Evolutionary conservation across 2,329 filamentous ascomycete species (phyloP).

Genomic region (Byssochlamys sp.): DNA sequence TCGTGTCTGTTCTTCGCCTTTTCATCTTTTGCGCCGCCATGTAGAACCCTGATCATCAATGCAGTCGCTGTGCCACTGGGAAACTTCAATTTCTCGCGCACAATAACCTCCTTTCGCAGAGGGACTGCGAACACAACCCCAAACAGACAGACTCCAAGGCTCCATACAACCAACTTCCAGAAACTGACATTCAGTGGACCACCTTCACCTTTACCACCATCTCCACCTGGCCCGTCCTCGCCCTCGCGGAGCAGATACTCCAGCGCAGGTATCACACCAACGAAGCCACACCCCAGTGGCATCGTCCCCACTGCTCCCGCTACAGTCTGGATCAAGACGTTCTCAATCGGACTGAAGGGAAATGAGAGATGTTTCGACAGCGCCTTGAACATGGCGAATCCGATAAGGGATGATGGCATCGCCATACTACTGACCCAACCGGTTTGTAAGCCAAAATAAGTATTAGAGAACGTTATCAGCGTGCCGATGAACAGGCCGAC

Average conservation of each 20-base stretch:
- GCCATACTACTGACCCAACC: slow-evolving; percentile 81
- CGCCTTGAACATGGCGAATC: slow-evolving; percentile 84
- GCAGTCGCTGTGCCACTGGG: slow-evolving; percentile 93
- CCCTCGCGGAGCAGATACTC: slow-evolving; percentile 70
- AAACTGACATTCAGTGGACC: slow-evolving; percentile 64
- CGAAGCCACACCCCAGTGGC: slow-evolving; percentile 90
- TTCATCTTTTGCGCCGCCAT: slow-evolving; percentile 50
- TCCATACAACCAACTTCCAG: slow-evolving; percentile 78
- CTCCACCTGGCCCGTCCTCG: slow-evolving; percentile 68
- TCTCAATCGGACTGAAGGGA: slow-evolving; percentile 89
- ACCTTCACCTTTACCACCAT: slow-evolving; percentile 62
- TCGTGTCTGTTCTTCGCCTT: slow-evolving; percentile 18
- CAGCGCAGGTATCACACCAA: slow-evolving; percentile 86
- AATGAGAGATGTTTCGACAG: slow-evolving; percentile 62
- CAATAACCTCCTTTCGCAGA: slow-evolving; percentile 79
- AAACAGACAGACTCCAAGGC: slow-evolving; percentile 86
- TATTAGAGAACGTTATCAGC: slow-evolving; percentile 91
- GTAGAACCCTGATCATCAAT: slow-evolving; percentile 80
- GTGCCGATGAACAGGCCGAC: slow-evolving; percentile 77
- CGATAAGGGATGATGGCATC: slow-evolving; percentile 89
- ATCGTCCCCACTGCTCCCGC: slow-evolving; percentile 93
- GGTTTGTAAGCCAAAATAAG: slow-evolving; percentile 96
- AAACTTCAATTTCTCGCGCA: slow-evolving; percentile 83
- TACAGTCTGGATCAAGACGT: slow-evolving; percentile 91
- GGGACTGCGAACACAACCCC: slow-evolving; percentile 95